A percentile compares a stretch with the other conserved stretches of the same genome.
phyloP scores from a whole-genome alignment of 768 basidiomycete species.

The Boletus pseudo-olivaceus region DNA sequence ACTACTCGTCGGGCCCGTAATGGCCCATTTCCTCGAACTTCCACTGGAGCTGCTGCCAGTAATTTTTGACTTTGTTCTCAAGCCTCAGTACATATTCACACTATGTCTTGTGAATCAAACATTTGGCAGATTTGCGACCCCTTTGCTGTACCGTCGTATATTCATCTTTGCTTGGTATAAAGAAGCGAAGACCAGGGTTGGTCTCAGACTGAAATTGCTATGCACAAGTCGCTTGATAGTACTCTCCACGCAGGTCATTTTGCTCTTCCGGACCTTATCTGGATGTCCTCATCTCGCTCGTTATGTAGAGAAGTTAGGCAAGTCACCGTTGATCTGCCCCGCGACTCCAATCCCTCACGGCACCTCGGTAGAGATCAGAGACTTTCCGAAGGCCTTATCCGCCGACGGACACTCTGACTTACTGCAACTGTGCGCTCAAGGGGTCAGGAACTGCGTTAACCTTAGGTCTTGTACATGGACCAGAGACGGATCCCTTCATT shows the following conservation, averaged over 20 bases:
- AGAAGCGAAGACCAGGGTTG: constrained; percentile 58
- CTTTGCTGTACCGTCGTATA: constrained; percentile 54
- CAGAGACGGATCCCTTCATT: constrained; percentile 68
- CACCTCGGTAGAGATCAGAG: constrained; percentile 55
- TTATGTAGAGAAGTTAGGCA: constrained; percentile 58
- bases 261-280: constrained; percentile 61
- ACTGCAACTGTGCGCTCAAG: constrained; percentile 41
- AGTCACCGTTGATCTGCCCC: constrained; percentile 17
- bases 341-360: constrained; percentile 1
- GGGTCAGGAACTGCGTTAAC: constrained; percentile 58
- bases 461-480: constrained; percentile 74
- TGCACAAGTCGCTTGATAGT: not conserved
- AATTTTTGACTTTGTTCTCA: constrained; percentile 49
- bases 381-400: constrained; percentile 58
- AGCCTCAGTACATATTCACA: constrained; percentile 48
- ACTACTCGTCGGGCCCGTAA: not conserved
- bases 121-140: constrained; percentile 50
- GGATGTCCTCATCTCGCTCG: constrained; percentile 52
- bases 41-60: constrained; percentile 63
- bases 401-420: constrained; percentile 33
- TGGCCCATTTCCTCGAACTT: constrained; percentile 51
- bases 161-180: constrained; percentile 72
- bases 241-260: constrained; percentile 43
- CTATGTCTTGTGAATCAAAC: constrained; percentile 56
- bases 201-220: constrained; percentile 1